Conservation (phyloP, 2,329 filamentous ascomycete species). For the Colletotrichum sp. region DNA sequence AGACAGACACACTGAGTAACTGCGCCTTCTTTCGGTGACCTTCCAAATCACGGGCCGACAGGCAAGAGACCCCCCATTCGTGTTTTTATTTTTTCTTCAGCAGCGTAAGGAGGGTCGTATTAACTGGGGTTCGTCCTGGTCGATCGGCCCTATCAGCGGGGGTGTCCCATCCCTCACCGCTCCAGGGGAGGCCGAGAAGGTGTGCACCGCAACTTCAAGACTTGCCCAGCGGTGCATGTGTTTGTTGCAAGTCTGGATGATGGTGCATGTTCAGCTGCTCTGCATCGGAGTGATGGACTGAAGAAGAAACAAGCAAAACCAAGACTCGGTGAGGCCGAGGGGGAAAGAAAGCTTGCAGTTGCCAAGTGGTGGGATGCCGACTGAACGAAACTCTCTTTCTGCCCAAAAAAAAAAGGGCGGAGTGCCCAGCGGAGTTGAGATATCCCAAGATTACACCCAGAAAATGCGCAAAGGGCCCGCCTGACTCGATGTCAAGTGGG, state of each 20-base stretch:
- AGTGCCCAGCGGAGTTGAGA: not conserved
- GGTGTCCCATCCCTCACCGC: conserved; percentile 5
- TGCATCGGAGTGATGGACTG: not conserved
- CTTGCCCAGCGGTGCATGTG: not conserved
- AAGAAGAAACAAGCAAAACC: not conserved
- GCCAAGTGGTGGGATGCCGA: not conserved
- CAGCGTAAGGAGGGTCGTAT: conserved; percentile 3
- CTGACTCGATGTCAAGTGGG: conserved; percentile 3
- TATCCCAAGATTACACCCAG: not conserved
- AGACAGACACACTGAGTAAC: not conserved
- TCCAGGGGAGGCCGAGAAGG: not conserved
- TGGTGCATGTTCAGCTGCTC: not conserved
- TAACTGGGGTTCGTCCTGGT: conserved; percentile 9
- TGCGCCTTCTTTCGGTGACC: not conserved
- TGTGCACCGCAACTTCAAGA: not conserved
- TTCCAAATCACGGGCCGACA: not conserved
- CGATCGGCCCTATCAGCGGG: conserved; percentile 20
- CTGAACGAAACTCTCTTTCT: not conserved
- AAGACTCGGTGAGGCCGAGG: not conserved
- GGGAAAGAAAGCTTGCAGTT: not conserved
- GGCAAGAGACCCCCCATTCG: not conserved
- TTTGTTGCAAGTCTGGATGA: not conserved
- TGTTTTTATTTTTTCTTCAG: not conserved
- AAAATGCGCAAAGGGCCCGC: not conserved
- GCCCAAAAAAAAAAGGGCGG: not conserved